Percentiles rank a stretch among this genome's conserved stretches.
Evolutionary conservation across 2,329 filamentous ascomycete species (phyloP).

Genomic region (Monosporascus sp.): DNA sequence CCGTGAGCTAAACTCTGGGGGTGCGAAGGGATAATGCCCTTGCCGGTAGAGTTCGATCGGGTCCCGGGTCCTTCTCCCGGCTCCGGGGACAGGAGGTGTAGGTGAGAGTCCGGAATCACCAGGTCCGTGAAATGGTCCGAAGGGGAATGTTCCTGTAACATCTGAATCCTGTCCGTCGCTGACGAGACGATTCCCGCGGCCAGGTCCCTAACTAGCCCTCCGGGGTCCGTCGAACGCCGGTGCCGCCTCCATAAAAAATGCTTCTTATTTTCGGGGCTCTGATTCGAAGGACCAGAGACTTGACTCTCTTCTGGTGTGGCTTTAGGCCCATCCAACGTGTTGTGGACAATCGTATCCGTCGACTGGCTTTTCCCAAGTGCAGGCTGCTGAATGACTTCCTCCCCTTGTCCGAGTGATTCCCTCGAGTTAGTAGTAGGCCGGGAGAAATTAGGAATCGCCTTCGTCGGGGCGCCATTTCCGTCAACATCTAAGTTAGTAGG

Average conservation of each 20-base stretch:
- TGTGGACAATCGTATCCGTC: conserved; percentile 24
- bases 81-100: conserved; percentile 15
- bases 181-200: conserved; percentile 9
- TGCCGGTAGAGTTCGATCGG: conserved; percentile 6
- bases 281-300: conserved; percentile 4
- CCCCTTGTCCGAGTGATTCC: background rate
- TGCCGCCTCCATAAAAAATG: conserved; percentile 29
- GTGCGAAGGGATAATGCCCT: conserved; percentile 1
- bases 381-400: too few relatives aligned
- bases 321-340: background rate
- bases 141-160: conserved; percentile 4
- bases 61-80: conserved; percentile 4
- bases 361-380: conserved; percentile 8
- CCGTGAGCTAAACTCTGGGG: conserved; percentile 4
- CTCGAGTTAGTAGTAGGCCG: background rate
- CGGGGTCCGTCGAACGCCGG: conserved; percentile 19
- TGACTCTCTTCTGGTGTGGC: background rate
- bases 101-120: conserved; percentile 21
- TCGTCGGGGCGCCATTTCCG: background rate
- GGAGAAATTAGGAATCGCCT: background rate
- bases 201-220: conserved; percentile 8
- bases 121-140: conserved; percentile 20
- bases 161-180: conserved; percentile 10
- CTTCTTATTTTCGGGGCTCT: conserved; percentile 12
- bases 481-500: background rate